Conservation (phyloP, 2,329 filamentous ascomycete species). For the Cryphonectria carpinicola region DNA sequence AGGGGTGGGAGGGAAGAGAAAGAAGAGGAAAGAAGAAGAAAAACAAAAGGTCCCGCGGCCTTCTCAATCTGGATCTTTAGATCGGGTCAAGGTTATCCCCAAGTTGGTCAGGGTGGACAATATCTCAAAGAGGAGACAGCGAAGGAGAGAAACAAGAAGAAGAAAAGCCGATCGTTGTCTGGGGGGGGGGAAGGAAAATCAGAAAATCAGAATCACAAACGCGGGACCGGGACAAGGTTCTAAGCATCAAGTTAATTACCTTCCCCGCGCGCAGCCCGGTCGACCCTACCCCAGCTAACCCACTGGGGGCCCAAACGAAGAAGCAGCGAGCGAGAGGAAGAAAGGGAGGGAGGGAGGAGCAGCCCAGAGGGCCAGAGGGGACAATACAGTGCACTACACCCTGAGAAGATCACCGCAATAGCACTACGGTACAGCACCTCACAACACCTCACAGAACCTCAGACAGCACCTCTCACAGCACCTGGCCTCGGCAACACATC, state of each 20-base stretch:
- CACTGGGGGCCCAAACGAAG: neutral
- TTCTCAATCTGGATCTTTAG: neutral
- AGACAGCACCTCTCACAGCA: neutral
- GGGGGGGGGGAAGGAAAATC: neutral
- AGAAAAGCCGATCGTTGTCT: no score
- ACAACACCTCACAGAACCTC: neutral
- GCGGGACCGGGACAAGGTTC: neutral
- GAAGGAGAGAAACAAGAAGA: neutral
- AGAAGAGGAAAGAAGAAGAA: neutral
- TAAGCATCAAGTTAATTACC: neutral
- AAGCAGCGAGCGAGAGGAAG: neutral
- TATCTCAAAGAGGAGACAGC: neutral
- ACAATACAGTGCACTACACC: neutral
- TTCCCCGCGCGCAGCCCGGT: neutral
- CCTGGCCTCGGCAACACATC: neutral
- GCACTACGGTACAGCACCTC: neutral
- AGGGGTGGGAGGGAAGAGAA: neutral
- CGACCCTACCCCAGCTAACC: neutral
- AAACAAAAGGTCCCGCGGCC: no score
- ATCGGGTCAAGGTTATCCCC: neutral
- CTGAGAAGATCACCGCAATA: neutral
- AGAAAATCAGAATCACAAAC: neutral
- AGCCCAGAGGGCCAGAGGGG: no score
- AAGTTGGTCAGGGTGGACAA: neutral
- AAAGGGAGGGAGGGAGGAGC: neutral